A percentile compares a stretch with the other conserved stretches of the same genome.
These are phyloP conservation scores for Beauveria caledonica DNA, from an alignment of 2,329 filamentous ascomycete genomes.

Conservation along the genomic window DNA sequence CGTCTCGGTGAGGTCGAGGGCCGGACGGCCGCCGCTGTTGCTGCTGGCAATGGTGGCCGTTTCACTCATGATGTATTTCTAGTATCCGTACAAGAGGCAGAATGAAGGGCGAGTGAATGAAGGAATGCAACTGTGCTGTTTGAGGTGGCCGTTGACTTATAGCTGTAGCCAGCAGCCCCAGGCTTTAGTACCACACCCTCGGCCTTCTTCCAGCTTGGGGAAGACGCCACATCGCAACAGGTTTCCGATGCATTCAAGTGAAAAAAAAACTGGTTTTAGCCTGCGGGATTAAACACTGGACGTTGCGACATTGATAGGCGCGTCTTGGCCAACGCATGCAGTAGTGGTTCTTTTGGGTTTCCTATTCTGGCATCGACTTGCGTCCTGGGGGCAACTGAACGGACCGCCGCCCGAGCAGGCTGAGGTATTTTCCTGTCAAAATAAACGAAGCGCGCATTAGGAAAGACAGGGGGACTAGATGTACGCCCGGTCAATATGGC, in stretches of 20 bases:
- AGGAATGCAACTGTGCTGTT: not conserved
- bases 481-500: not conserved
- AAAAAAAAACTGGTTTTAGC: not conserved
- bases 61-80: not conserved
- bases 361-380: not conserved
- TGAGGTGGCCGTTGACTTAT: too few species aligned
- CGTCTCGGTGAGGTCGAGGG: not conserved
- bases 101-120: not conserved
- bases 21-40: not conserved
- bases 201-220: too few species aligned
- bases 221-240: too few species aligned
- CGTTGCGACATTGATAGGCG: too few species aligned
- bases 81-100: not conserved
- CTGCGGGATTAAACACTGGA: not conserved
- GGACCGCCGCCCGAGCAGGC: not conserved
- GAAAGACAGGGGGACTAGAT: not conserved
- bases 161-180: too few species aligned
- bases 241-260: too few species aligned
- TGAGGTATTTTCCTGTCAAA: not conserved
- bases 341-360: not conserved
- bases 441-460: not conserved
- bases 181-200: too few species aligned
- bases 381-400: not conserved
- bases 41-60: constrained; percentile 1
- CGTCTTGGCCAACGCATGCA: not conserved